These are phyloP conservation scores for Mrakia blollopis DNA, from an alignment of 768 basidiomycete genomes.

Conservation along the genomic window DNA sequence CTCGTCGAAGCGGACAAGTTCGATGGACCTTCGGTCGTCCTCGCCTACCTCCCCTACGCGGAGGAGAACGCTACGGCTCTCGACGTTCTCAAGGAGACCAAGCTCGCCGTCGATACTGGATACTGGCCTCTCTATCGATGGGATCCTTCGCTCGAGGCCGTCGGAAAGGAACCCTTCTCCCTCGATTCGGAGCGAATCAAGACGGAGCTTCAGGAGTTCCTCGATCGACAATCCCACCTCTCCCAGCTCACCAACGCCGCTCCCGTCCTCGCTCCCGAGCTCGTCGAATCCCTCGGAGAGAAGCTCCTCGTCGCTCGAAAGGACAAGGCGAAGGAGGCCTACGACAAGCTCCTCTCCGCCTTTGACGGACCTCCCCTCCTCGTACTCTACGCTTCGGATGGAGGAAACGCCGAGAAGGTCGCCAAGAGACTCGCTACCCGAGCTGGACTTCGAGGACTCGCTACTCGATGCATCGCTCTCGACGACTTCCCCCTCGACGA, in stretches of 20 bases:
- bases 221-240: conserved; percentile 93
- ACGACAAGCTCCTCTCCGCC: conserved; percentile 71
- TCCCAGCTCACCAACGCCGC: conserved; percentile 71
- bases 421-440: conserved; percentile 80
- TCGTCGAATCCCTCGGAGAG: conserved; percentile 79
- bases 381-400: conserved; percentile 90
- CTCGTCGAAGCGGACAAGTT: conserved; percentile 85
- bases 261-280: conserved; percentile 72
- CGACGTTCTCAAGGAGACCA: conserved; percentile 93
- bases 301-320: conserved; percentile 77
- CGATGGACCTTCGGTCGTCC: conserved; percentile 81
- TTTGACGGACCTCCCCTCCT: conserved; percentile 85
- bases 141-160: conserved; percentile 78
- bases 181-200: conserved; percentile 92
- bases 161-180: conserved; percentile 75
- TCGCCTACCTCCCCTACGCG: conserved; percentile 87
- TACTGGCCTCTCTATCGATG: conserved; percentile 99
- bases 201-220: conserved; percentile 85
- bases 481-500: conserved; percentile 75
- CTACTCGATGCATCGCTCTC: conserved; percentile 66
- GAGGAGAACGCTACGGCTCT: conserved; percentile 71
- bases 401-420: conserved; percentile 91
- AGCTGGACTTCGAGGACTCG: conserved; percentile 77
- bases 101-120: conserved; percentile 88
- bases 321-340: conserved; percentile 73